A percentile compares a stretch with the other conserved stretches of the same genome.
Evolutionary conservation across 192 early-diverging fungal species (phyloP).

Genomic region (Linnemannia elongata): DNA sequence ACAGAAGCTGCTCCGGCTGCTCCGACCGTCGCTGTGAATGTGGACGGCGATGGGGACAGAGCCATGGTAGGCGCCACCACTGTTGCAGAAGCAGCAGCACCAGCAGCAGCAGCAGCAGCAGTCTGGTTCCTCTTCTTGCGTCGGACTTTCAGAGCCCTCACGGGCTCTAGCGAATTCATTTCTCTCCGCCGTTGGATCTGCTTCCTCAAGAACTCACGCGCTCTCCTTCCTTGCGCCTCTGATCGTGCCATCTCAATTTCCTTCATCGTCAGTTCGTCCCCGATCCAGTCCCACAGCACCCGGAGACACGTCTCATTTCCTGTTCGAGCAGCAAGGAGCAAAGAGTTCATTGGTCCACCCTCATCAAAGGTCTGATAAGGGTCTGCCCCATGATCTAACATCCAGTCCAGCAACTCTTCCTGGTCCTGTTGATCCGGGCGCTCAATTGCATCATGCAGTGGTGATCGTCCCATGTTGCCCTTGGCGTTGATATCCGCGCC

Average conservation of each 20-base stretch:
- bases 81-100: neutral
- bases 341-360: conserved; percentile 30
- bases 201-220: conserved; percentile 51
- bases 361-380: conserved; percentile 56
- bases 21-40: neutral
- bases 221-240: conserved; percentile 42
- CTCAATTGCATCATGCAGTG: conserved; percentile 57
- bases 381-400: conserved; percentile 64
- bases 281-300: conserved; percentile 55
- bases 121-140: conserved; percentile 25
- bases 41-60: neutral
- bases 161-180: conserved; percentile 49
- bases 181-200: conserved; percentile 51
- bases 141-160: conserved; percentile 19
- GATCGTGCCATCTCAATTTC: conserved; percentile 55
- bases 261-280: conserved; percentile 52
- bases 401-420: conserved; percentile 55
- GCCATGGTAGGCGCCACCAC: neutral
- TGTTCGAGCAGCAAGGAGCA: conserved; percentile 41
- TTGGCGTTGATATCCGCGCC: conserved; percentile 55
- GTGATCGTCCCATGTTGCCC: conserved; percentile 42
- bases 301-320: conserved; percentile 41
- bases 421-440: conserved; percentile 55
- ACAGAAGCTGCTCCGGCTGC: neutral
- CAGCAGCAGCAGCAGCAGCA: neutral